Base-by-base conservation (phyloP, 2,329 filamentous ascomycete species). In the Sclerotiophoma versabilis region DNA sequence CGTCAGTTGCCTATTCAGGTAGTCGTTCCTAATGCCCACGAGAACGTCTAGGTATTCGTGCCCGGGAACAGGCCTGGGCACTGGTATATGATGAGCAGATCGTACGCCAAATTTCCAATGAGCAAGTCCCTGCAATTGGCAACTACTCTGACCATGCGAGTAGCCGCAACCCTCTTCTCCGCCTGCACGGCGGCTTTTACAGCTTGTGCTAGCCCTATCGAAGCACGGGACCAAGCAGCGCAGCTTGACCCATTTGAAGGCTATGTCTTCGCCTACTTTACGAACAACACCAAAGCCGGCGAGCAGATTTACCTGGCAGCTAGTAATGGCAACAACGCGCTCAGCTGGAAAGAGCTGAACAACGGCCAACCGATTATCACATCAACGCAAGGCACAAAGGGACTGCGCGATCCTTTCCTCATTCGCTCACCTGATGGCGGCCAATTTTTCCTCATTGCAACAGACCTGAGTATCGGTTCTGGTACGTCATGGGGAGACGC, bases 211-310 rank as follows among this genome's bases (percentile, higher is more conserved):
- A 49, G 29, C 15, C 51, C 51, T 2, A 22, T 54, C 17, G 44
- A 69, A 3, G 72, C 79, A 14, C 66, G 67, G 15, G 15, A 32
- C 8, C 66, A 65, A n/a, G 71, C 72, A 3, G 66, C 62, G 1
- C 55, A 66, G 1, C 56, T 75, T 0, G 76, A 72, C 0, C 61
- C 69, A 0, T 73, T 75, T 20, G 75, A 79, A 37, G 81, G 78
- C 5, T 84, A 84, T 54, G 78, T 78, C 0, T 83, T 84, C 54
- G 75, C 78, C 0, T 84, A 83, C 60, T 84, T 84, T 60, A 83
- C 79, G 0, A 77, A 76, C 8, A 77, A 76, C 63, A 70, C 72
- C 1, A 54, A 63, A 12, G 69, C 71, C 0, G 81, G 82, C 19
- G 82, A 84, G 54, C 82, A 83, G 48, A 82, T 84, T 42, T 83